Evolutionary conservation across 1,139 yeast species (phyloP).

Genomic region (Kodamaea alishanica): DNA sequence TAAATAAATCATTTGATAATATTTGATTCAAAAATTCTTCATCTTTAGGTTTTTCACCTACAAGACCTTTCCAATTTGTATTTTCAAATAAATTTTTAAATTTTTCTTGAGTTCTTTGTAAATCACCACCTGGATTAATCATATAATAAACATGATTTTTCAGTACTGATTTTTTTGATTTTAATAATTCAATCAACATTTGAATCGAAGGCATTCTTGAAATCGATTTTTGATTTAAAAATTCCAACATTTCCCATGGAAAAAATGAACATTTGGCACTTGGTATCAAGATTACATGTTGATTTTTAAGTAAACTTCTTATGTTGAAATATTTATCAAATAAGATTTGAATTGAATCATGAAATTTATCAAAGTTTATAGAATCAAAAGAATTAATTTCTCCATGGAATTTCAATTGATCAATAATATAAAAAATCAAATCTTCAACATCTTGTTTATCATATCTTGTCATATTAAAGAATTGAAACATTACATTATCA

Average conservation of each 20-base stretch:
- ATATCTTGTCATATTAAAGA: conserved; percentile 42
- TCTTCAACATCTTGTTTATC: conserved; percentile 51
- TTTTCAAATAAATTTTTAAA: conserved; percentile 45
- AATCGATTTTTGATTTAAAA: conserved; percentile 51
- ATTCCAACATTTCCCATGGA: conserved; percentile 86
- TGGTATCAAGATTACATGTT: conserved; percentile 67
- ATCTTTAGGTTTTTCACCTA: conserved; percentile 58
- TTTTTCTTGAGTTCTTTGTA: conserved; percentile 60
- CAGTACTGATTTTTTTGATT: conserved; percentile 10
- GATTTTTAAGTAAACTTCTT: conserved; percentile 12
- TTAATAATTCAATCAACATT: conserved; percentile 43
- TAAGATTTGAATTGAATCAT: conserved; percentile 20
- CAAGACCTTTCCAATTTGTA: conserved; percentile 52
- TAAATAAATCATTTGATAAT: conserved; percentile 44
- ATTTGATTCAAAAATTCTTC: conserved; percentile 28
- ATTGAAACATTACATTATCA: conserved; percentile 48
- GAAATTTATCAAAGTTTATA: conserved; percentile 53
- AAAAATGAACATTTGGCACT: conserved; percentile 60
- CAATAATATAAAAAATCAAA: conserved; percentile 58
- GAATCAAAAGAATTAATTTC: conserved; percentile 63
- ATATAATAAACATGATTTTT: conserved; percentile 47
- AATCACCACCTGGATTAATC: conserved; percentile 80
- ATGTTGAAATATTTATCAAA: conserved; percentile 40
- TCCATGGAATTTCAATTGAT: conserved; percentile 59
- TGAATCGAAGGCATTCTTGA: conserved; percentile 73